Evolutionary conservation across 371 early-diverging fungal genomes (phyloP).

Genomic region (Mortierella sp.): DNA sequence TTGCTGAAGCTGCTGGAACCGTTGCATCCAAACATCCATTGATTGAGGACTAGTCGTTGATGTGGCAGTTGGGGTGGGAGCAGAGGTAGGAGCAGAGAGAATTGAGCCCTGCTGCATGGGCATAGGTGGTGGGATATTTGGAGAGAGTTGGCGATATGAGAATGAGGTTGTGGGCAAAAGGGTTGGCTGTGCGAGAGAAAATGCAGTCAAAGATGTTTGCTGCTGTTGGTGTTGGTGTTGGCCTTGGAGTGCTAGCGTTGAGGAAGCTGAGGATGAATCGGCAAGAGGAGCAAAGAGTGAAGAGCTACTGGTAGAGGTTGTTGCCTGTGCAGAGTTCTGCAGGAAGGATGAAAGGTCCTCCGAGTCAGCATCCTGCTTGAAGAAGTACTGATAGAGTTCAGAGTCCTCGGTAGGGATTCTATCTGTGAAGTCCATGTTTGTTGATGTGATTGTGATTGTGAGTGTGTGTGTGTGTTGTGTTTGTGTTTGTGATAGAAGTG

Average conservation of each 20-base stretch:
- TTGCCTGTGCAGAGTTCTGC: background rate
- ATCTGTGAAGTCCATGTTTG: background rate
- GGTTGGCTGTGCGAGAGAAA: slow-evolving; percentile 15
- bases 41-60: background rate
- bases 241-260: background rate
- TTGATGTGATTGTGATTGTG: too few relatives aligned
- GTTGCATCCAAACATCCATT: slow-evolving; percentile 36
- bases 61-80: background rate
- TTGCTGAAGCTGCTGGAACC: slow-evolving; percentile 43
- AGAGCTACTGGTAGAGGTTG: background rate
- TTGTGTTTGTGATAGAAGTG: too few relatives aligned
- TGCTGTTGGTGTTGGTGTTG: slow-evolving; percentile 11
- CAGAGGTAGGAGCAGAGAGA: background rate
- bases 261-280: background rate
- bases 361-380: background rate
- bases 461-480: too few relatives aligned
- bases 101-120: slow-evolving; percentile 7
- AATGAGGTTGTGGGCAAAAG: slow-evolving; percentile 25
- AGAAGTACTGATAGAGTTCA: slow-evolving; percentile 8
- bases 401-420: slow-evolving; percentile 6
- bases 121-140: slow-evolving; percentile 29
- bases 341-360: slow-evolving; percentile 7
- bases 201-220: background rate
- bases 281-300: background rate
- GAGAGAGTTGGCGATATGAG: slow-evolving; percentile 31